Evolutionary conservation across 1,284 basidiomycete genomes (phyloP).

Genomic region (Schizophyllum commune): DNA sequence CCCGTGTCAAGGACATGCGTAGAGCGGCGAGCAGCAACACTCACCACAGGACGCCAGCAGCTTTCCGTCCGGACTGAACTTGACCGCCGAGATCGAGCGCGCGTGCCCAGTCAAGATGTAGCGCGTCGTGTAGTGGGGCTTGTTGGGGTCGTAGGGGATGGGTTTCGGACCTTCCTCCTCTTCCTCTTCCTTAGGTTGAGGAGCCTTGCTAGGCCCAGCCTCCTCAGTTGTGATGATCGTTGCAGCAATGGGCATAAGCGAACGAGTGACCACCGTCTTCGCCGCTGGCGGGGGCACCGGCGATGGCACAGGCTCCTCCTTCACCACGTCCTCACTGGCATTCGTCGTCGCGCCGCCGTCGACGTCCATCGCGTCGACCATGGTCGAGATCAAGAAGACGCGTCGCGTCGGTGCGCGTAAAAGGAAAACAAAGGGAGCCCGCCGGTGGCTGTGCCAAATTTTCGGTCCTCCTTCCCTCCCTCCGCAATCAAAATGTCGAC

Average conservation of each 20-base stretch:
- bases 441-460: neutral
- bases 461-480: neutral
- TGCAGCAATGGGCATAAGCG: neutral
- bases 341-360: neutral
- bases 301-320: neutral
- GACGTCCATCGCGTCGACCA: neutral
- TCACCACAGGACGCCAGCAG: slow-evolving; percentile 70
- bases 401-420: neutral
- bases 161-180: neutral
- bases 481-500: slow-evolving; percentile 34
- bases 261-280: neutral
- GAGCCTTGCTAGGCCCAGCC: neutral
- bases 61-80: slow-evolving; percentile 73
- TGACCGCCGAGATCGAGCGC: slow-evolving; percentile 65
- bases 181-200: neutral
- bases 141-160: neutral
- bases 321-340: neutral
- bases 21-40: slow-evolving; percentile 19
- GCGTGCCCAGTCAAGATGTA: slow-evolving; percentile 68
- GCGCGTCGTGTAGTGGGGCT: slow-evolving; percentile 31
- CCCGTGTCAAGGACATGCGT: slow-evolving; percentile 9
- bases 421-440: neutral
- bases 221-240: neutral
- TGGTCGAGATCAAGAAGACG: neutral
- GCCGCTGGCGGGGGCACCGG: neutral